These are phyloP conservation scores for Neocucurbitaria cava DNA, from an alignment of 2,329 filamentous ascomycete genomes.

Conservation along the genomic window DNA sequence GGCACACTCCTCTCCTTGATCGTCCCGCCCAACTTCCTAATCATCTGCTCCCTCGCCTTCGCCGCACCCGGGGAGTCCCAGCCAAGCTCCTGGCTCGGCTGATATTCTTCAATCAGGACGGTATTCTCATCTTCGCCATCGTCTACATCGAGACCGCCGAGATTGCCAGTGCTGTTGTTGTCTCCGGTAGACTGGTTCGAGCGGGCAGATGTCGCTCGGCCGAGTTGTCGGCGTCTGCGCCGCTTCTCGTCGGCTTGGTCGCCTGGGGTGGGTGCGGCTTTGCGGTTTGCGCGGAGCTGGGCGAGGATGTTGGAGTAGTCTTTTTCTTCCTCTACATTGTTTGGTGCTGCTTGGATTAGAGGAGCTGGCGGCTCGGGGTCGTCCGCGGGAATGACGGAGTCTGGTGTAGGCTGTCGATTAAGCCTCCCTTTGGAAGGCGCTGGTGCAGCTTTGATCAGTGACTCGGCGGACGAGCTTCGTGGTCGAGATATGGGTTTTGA, in stretches of 20 bases:
- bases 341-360: conserved; percentile 5
- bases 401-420: conserved; percentile 19
- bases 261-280: conserved; percentile 24
- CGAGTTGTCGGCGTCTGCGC: conserved; percentile 34
- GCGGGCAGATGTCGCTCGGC: conserved; percentile 40
- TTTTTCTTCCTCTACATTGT: conserved; percentile 30
- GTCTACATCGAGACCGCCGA: conserved; percentile 22
- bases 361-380: conserved; percentile 22
- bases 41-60: conserved; percentile 45
- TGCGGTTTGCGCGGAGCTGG: conserved; percentile 40
- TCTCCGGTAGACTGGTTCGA: conserved; percentile 39
- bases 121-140: conserved; percentile 27
- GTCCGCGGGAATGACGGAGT: conserved; percentile 34
- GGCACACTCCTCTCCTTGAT: conserved; percentile 35
- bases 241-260: conserved; percentile 30
- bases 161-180: conserved; percentile 35
- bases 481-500: conserved; percentile 23
- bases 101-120: conserved; percentile 32
- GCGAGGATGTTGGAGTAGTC: conserved; percentile 43
- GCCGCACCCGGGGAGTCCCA: conserved; percentile 49
- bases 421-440: conserved; percentile 15
- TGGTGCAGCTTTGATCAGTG: conserved; percentile 26
- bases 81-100: conserved; percentile 46
- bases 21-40: conserved; percentile 45
- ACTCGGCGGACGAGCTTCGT: conserved; percentile 30